Conservation (phyloP, 2,329 filamentous ascomycete species). For the Colletotrichum sp. region DNA sequence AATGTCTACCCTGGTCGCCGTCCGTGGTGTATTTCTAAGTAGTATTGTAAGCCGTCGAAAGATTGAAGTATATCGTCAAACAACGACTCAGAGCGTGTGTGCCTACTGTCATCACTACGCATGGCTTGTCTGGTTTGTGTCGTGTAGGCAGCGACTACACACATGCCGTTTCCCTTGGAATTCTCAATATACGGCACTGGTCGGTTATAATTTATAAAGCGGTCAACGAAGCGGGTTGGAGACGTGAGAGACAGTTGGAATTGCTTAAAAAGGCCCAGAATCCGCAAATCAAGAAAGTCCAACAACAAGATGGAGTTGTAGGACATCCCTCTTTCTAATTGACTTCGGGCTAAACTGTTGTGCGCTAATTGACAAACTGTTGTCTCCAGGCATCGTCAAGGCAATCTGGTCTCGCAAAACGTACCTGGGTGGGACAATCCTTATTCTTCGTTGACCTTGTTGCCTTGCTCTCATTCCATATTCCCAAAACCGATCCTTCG, state of each 20-base stretch:
- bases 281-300: not conserved
- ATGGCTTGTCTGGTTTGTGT: not conserved
- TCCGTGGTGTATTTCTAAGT: not conserved
- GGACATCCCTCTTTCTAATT: no score
- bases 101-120: not conserved
- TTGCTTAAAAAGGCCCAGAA: fast-evolving
- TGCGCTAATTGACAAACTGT: not conserved
- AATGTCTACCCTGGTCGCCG: fast-evolving
- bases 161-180: no score
- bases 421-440: not conserved
- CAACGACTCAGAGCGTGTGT: not conserved
- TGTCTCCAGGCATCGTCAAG: no score
- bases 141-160: no score
- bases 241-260: fast-evolving
- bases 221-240: fast-evolving
- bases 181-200: not conserved
- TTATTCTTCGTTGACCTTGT: not conserved
- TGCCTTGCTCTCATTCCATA: not conserved
- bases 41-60: not conserved
- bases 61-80: not conserved
- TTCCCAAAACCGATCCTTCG: not conserved
- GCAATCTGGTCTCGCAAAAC: not conserved
- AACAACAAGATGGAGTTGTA: no score
- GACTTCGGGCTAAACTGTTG: fast-evolving
- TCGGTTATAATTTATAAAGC: fast-evolving